These are phyloP conservation scores for Rhodotorula kratochvilovae DNA, from an alignment of 768 basidiomycete genomes.

Conservation along the genomic window DNA sequence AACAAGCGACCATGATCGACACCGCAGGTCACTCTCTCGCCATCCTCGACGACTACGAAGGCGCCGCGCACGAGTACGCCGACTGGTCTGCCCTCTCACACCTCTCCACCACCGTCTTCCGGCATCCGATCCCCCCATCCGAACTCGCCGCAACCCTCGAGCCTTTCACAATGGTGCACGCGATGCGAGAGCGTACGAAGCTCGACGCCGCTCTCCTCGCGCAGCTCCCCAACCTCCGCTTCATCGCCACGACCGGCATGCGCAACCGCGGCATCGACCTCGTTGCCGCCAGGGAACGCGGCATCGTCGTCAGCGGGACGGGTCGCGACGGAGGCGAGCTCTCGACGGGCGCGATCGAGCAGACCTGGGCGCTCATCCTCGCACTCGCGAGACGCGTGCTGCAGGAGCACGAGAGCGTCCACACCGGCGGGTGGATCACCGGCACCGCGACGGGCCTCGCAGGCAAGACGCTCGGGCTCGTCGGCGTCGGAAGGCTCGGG, in stretches of 20 bases:
- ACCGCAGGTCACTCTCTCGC: constrained; percentile 46
- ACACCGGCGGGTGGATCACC: constrained; percentile 57
- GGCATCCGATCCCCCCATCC: constrained; percentile 54
- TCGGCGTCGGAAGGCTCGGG: constrained; percentile 63
- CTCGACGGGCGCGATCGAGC: constrained; percentile 54
- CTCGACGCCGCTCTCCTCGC: constrained; percentile 55
- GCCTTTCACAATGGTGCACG: constrained; percentile 58
- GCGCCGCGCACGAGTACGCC: constrained; percentile 54
- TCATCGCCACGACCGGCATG: constrained; percentile 60
- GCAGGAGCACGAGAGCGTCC: constrained; percentile 55
- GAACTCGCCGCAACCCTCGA: constrained; percentile 54
- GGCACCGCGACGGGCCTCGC: constrained; percentile 55
- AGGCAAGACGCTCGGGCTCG: constrained; percentile 59
- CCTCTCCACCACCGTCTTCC: constrained; percentile 46
- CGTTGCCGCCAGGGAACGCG: constrained; percentile 52
- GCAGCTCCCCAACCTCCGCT: constrained; percentile 58
- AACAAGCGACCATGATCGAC: too few relatives aligned
- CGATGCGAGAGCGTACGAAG: constrained; percentile 66
- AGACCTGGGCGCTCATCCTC: constrained; percentile 64
- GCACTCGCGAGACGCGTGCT: constrained; percentile 55
- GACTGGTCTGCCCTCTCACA: constrained; percentile 55
- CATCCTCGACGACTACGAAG: constrained; percentile 63
- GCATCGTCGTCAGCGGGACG: constrained; percentile 58
- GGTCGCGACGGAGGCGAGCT: constrained; percentile 15
- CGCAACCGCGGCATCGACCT: constrained; percentile 55